Conservation (phyloP, 2,329 filamentous ascomycete species). For the Pleurostoma richardsiae region DNA sequence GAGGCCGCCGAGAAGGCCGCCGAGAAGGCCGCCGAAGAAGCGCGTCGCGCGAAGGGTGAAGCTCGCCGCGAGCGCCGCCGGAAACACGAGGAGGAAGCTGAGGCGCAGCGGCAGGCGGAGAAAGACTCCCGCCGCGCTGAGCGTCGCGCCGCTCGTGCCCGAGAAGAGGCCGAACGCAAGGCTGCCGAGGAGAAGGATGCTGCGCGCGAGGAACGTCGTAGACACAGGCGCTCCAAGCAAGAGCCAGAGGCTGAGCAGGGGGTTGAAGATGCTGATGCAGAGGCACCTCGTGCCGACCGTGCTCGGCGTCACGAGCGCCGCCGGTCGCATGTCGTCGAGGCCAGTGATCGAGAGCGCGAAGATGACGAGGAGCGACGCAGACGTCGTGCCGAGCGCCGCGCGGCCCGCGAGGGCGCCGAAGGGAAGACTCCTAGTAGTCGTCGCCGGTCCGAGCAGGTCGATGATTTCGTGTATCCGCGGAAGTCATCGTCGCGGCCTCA, state of each 20-base stretch:
- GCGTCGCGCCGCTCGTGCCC: slow-evolving; percentile 39
- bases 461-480: slow-evolving; percentile 38
- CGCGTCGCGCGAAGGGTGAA: slow-evolving; percentile 52
- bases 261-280: slow-evolving; percentile 20
- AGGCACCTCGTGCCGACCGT: slow-evolving; percentile 26
- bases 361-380: slow-evolving; percentile 51
- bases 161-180: slow-evolving; percentile 44
- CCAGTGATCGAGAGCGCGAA: slow-evolving; percentile 32
- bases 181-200: slow-evolving; percentile 35
- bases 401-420: slow-evolving; percentile 31
- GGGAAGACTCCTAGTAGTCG: slow-evolving; percentile 32
- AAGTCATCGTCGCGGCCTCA: background rate
- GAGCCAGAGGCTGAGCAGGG: slow-evolving; percentile 42
- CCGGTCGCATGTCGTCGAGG: slow-evolving; percentile 29
- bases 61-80: slow-evolving; percentile 49
- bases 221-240: slow-evolving; percentile 25
- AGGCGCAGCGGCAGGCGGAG: slow-evolving; percentile 49
- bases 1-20: slow-evolving; percentile 30
- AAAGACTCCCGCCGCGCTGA: slow-evolving; percentile 55
- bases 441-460: slow-evolving; percentile 34
- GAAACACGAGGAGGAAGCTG: slow-evolving; percentile 51
- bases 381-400: slow-evolving; percentile 47
- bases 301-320: slow-evolving; percentile 42
- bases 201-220: slow-evolving; percentile 27
- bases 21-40: slow-evolving; percentile 46